Evolutionary conservation across 495 filamentous ascomycete genomes (phyloP), one percentile per base, ranked within the genome.

Genomic region (Glutinoglossum americanum): DNA sequence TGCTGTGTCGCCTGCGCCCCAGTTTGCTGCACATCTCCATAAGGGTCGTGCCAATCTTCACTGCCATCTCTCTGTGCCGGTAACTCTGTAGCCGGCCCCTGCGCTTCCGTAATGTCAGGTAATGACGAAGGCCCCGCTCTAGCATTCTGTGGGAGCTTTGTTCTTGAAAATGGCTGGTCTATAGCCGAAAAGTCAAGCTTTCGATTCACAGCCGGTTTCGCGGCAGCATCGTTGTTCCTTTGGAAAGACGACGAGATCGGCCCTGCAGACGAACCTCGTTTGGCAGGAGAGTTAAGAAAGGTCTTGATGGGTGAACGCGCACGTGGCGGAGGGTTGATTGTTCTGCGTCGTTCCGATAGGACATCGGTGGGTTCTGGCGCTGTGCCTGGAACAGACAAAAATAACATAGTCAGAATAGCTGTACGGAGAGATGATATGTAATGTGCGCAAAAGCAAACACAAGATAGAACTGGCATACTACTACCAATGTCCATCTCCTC

Each of bases 301-400:
- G 77, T 75, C 66, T 78, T 81, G 26, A 73, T 70, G 2, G 79
- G 79, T 2, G 75, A 79, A 45, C 73, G 67, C 7, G 69, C 68
- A 23, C 63, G 62, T 3, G 69, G 69, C 57, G 66, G 69, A 41
- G 69, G 67, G 30, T 71, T 51, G 9, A 54, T 33, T 13, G 54
- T 59, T 41, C 55, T 62, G 17, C 55, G 58, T 55, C 62, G 63
- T 55, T 60, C 63, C 23, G 61, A 61, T 13, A 73, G 60, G 3
- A 71, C 63, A 21, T 68, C 64, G 9, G 66, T 63, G 51, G 71
- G 68, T 45, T 75, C 73, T 55, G 72, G 73, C 47, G 70, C 68
- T 10, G 74, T 71, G 62, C 73, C 75, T 76, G 13, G 15, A 47
- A 23, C 15, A 47, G 13, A n/a, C 15, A n/a, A 23, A 47, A n/a